Evolutionary conservation across 73 alveolate genomes (phyloP), one percentile per base, ranked within the genome.

Genomic region (Uronychia setigera): DNA sequence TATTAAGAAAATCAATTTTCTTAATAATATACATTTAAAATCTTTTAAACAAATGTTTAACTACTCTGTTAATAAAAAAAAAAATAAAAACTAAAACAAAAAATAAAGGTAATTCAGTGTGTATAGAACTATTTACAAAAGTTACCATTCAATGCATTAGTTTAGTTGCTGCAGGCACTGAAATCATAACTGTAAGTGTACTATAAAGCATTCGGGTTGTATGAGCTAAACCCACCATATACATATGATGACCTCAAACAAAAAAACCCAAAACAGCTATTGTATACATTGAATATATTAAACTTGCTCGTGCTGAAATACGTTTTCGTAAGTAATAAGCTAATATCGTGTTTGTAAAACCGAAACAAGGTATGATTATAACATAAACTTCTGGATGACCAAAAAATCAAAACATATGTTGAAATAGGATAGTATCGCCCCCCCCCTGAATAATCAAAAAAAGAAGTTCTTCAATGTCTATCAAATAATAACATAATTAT

Each of bases 171-270:
- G 90, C 83, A 29, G 90, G 90, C 27, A 83, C 31, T 26, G 90
- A 82, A 83, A 83, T 83, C 90, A 83, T 83, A 33, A 83, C 77
- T 1, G 90, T 83, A 74, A 81, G 5, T 13, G 79, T 60, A 59
- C 74, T 32, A 75, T 33, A 81, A 11, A 81, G 33, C 78, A 75
- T 81, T 28, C 89, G 81, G 26, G 87, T 78, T 59, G 31, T 80
- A 59, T 59, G 31, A n/a, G 31, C 87, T 26, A 80, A 29, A 80
- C 87, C 87, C 19, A 80, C 87, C 75, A 80, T 29, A 80, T 80
- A 80, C 87, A 80, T 80, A 59, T 80, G 87, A 59, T 80, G 87
- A n/a, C 87, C 87, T 59, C 87, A 80, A 19, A 80, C 87, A 58
- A 80, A 75, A 27, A 80, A 58, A 33, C 83, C 81, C 87, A 80